A percentile compares a stretch with the other conserved stretches of the same genome.
phyloP scores from a whole-genome alignment of 345 rosid species.

The Arabidopsis arenosa region DNA sequence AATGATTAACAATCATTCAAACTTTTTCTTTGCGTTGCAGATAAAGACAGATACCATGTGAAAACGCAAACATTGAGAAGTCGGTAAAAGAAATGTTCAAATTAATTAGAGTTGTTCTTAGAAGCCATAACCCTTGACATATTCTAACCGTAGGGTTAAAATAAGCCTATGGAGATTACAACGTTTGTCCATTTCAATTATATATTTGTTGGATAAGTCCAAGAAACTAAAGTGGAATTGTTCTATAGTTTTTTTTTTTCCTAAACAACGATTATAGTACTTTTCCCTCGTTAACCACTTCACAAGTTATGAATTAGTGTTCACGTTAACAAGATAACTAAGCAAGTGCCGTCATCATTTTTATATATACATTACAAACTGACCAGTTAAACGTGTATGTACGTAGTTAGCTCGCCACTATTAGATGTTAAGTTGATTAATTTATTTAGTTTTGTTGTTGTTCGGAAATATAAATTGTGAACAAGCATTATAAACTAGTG shows the following conservation, averaged over 20 bases:
- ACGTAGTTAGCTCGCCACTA: neutral
- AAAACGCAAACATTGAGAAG: slow-evolving; percentile 16
- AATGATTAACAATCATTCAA: neutral
- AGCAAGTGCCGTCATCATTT: slow-evolving; percentile 15
- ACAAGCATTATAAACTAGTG: too few relatives aligned
- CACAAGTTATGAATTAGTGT: neutral
- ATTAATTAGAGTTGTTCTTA: slow-evolving; percentile 3
- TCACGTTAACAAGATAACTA: slow-evolving; percentile 21
- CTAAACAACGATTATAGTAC: neutral
- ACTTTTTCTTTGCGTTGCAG: slow-evolving; percentile 7
- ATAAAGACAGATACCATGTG: slow-evolving; percentile 2
- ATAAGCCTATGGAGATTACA: neutral
- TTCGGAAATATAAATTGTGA: neutral
- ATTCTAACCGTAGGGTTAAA: slow-evolving; percentile 1
- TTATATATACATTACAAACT: neutral
- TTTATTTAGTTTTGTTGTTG: neutral
- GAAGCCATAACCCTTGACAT: slow-evolving; percentile 12
- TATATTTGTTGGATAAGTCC: slow-evolving; percentile 27
- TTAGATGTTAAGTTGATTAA: neutral
- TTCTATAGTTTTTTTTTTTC: slow-evolving; percentile 1
- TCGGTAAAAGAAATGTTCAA: slow-evolving; percentile 23
- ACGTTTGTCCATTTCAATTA: neutral
- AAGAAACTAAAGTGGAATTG: slow-evolving; percentile 21
- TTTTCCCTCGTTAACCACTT: neutral
- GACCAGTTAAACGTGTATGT: neutral